phyloP scores from a whole-genome alignment of 257 asterid species.

The Capsicum baccatum region DNA sequence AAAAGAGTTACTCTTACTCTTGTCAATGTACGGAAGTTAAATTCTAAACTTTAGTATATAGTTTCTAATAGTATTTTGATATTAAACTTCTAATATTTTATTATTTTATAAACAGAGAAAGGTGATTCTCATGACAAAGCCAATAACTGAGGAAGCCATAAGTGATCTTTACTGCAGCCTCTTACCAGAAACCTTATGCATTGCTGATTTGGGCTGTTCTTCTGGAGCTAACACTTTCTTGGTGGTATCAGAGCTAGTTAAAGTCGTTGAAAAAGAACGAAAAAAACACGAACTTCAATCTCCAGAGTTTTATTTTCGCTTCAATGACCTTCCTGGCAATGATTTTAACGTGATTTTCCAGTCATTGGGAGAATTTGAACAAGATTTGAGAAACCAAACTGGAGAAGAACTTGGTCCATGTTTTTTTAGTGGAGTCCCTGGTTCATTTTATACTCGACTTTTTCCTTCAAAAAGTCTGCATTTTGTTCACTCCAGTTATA shows the following conservation, averaged over 20 bases:
- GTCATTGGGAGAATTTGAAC: slow-evolving; percentile 44
- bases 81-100: background rate
- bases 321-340: slow-evolving; percentile 74
- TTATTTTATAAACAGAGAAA: slow-evolving; percentile 38
- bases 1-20: too few relatives aligned
- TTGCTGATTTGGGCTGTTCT: slow-evolving; percentile 36
- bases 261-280: slow-evolving; percentile 33
- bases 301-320: slow-evolving; percentile 55
- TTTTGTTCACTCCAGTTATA: slow-evolving; percentile 70
- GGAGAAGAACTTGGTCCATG: slow-evolving; percentile 43
- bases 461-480: slow-evolving; percentile 53
- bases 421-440: slow-evolving; percentile 56
- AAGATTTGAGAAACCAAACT: slow-evolving; percentile 35
- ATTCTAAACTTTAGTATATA: too few relatives aligned
- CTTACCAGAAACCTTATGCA: background rate
- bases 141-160: slow-evolving; percentile 50
- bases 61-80: too few relatives aligned
- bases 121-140: slow-evolving; percentile 50
- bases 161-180: slow-evolving; percentile 28
- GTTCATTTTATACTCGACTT: slow-evolving; percentile 68
- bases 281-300: slow-evolving; percentile 24
- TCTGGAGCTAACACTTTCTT: slow-evolving; percentile 29
- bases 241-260: slow-evolving; percentile 39
- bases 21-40: background rate
- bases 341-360: slow-evolving; percentile 69